Evolutionary conservation across 805 yeast genomes (phyloP), one percentile per base, ranked within the genome.

Genomic region (Ogataea saltuana): DNA sequence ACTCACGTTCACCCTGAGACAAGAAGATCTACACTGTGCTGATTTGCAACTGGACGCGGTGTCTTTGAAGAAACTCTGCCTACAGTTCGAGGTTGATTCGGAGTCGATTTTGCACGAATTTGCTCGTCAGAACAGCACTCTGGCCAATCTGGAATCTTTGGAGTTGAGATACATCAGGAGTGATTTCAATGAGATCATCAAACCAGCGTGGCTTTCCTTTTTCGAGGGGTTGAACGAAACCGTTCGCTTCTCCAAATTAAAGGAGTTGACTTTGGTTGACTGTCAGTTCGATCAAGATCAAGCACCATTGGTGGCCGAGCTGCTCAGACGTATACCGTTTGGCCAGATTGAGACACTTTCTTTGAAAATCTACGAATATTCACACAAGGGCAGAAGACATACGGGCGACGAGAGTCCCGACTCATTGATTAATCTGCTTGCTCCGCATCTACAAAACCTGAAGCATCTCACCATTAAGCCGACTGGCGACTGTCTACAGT

Each of bases 151-250:
- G 19, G 23, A 44, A 21, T 33, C 42, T 7, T 41, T 60, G 12
- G 50, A 48, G 28, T 19, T 60, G 18, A 49, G 48, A 6, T 54
- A 49, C 30, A 42, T 51, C 10, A 52, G 45, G 35, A 42, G 44
- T 4, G 64, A 54, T 20, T 59, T 58, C 29, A 60, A 60, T 34
- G 59, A 58, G 36, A 8, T 39, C 2, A 36, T 53, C 6, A 42
- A 45, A 2, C 54, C 56, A 9, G 49, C 61, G 11, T 61, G 66
- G 66, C 47, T 48, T 27, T 41, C 61, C n/a, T 57, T 61, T 23
- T 61, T 61, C 39, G 39, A 44, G 6, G 33, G 31, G 3, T 37
- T 50, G n/a, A 12, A n/a, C 11, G 13, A 10, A 7, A 20, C 12
- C n/a, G 17, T 25, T 18, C 27, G 44, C 4, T 51, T 53, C 15